Base-by-base conservation (phyloP, 805 yeast genomes). In the Candida parachauliodes region DNA sequence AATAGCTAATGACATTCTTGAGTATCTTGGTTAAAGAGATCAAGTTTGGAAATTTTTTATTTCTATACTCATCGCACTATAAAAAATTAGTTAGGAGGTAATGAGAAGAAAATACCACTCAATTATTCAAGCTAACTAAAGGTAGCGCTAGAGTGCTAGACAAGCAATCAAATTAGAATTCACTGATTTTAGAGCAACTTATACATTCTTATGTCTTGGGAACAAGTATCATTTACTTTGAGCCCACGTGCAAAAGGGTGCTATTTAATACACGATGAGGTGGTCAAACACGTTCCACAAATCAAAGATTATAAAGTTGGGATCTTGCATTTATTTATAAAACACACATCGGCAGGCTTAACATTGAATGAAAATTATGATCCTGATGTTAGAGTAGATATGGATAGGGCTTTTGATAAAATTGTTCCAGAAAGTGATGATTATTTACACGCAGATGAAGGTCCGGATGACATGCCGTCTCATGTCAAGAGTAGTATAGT, bases 401-500 rank as follows among this genome's bases (percentile, higher is more conserved):
- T 86, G 85, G 68, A 72, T 8, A 68, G 72, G 17, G 75, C 83
- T 1, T 58, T 86, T 47, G 82, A 79, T 49, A 62, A 75, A 36
- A 63, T 84, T 40, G 85, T 76, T 2, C 94, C 94, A 0, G 91
- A 84, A 50, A 74, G 68, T 5, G 65, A 65, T 37, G 54, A 59
- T 25, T 82, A 81, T 48, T 50, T 71, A 32, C 89, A 81, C 54
- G 76, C 72, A 10, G 91, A 82, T 38, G 94, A 85, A 57, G 94
- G 87, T 1, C 72, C 84, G 3, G 94, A 86, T 54, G 94, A 85
- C 54, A 81, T 84, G 88, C 86, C 91, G 2, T 84, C 89, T 0
- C 94, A 85, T 56, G 79, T 80, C 36, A 80, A 83, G 52, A 70
- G 83, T 14, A 37, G 41, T 47, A 58, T 76, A 33, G 71, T 81